Percentiles rank a stretch among this genome's conserved stretches.
Evolutionary conservation across 2,329 filamentous ascomycete species (phyloP).

Genomic region (Pseudogymnoascus sp.): DNA sequence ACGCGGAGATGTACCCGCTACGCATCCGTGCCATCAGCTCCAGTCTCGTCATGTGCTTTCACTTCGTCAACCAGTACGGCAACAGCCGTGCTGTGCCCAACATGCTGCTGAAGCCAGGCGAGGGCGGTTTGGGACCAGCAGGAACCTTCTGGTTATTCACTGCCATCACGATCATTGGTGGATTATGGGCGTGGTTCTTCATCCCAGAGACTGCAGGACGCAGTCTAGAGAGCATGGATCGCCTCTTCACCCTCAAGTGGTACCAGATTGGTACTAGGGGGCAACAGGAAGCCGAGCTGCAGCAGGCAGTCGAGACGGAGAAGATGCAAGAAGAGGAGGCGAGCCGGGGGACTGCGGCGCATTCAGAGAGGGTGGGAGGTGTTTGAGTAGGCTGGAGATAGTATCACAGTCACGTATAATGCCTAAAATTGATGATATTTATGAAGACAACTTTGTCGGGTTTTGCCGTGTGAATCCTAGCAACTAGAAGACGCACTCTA

Average conservation of each 20-base stretch:
- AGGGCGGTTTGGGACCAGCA: slow-evolving; percentile 41
- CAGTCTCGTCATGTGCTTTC: slow-evolving; percentile 66
- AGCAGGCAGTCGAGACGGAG: slow-evolving; percentile 35
- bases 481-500: not conserved
- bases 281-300: slow-evolving; percentile 41
- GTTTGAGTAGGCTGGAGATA: not conserved
- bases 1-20: slow-evolving; percentile 68
- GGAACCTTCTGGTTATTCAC: slow-evolving; percentile 75
- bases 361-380: slow-evolving; percentile 7
- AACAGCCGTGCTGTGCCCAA: slow-evolving; percentile 66
- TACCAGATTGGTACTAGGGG: slow-evolving; percentile 58
- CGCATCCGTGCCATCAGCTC: slow-evolving; percentile 63
- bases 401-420: slow-evolving; percentile 2
- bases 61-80: slow-evolving; percentile 73
- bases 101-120: slow-evolving; percentile 50
- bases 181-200: slow-evolving; percentile 62
- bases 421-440: not conserved
- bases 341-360: not conserved
- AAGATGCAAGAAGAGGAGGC: slow-evolving; percentile 34
- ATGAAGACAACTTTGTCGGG: not conserved
- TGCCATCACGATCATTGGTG: slow-evolving; percentile 57
- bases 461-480: not conserved
- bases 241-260: slow-evolving; percentile 65
- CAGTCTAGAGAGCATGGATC: slow-evolving; percentile 62
- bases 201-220: slow-evolving; percentile 64